These are phyloP conservation scores for Auricularia heimuer DNA, from an alignment of 768 basidiomycete genomes.

Conservation along the genomic window DNA sequence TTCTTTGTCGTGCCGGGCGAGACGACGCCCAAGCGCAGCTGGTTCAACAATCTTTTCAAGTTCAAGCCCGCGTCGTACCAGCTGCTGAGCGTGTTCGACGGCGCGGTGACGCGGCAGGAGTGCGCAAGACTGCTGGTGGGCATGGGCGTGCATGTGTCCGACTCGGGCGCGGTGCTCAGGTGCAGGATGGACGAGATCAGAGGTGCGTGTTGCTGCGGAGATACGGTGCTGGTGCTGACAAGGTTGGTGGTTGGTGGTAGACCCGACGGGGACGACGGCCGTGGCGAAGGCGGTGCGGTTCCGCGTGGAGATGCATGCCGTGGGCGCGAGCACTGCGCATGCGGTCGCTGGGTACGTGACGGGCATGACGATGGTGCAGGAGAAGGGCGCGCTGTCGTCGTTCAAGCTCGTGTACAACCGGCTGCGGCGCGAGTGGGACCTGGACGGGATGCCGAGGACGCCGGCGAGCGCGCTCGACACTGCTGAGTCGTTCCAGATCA, in stretches of 20 bases:
- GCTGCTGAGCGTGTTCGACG: slow-evolving; percentile 49
- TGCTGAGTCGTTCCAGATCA: neutral
- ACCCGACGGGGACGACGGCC: slow-evolving; percentile 41
- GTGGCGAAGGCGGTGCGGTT: slow-evolving; percentile 68
- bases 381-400: slow-evolving; percentile 77
- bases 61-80: slow-evolving; percentile 58
- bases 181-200: slow-evolving; percentile 64
- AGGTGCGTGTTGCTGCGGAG: slow-evolving; percentile 16
- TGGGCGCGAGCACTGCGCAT: slow-evolving; percentile 22
- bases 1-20: slow-evolving; percentile 29
- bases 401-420: slow-evolving; percentile 67
- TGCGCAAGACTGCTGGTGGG: slow-evolving; percentile 63
- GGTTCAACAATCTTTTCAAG: slow-evolving; percentile 85
- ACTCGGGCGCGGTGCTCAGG: slow-evolving; percentile 56
- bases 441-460: slow-evolving; percentile 27
- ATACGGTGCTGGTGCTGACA: neutral
- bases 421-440: slow-evolving; percentile 59
- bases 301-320: slow-evolving; percentile 60
- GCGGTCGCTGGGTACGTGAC: slow-evolving; percentile 41
- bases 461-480: neutral
- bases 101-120: slow-evolving; percentile 58
- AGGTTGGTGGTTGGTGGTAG: slow-evolving; percentile 14
- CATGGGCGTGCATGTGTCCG: slow-evolving; percentile 61
- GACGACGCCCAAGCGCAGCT: slow-evolving; percentile 50
- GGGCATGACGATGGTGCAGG: slow-evolving; percentile 59